Base-by-base conservation (phyloP, 1,284 basidiomycete genomes). In the Marasmius oreades region DNA sequence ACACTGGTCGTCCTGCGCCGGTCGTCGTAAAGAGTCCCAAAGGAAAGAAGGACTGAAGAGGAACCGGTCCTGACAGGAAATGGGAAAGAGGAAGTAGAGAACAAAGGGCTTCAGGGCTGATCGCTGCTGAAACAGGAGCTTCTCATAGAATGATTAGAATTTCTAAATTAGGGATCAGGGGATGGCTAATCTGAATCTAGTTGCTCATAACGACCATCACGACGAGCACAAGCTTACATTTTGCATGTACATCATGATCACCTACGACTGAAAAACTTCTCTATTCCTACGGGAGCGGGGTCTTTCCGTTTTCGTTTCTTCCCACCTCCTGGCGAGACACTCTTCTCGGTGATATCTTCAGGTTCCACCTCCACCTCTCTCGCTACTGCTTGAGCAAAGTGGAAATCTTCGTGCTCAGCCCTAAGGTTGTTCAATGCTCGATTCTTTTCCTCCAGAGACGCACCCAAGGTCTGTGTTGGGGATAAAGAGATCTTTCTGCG, bases 381-480 rank as follows among this genome's bases (percentile, higher is more conserved):
- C 14, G 85, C 80, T 50, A 95, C 68, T 54, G 91, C 86, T 64
- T 86, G 78, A 1, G 94, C 93, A 63, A 93, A 84, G 69, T 96
- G 93, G 69, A 84, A 95, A 71, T 96, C 93, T 46, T 84, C 79
- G 63, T 96, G 93, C 67, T 95, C 93, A 63, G 79, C 70, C 56
- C 78, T 81, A 52, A 88, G 68, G 55, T 65, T 73, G 5, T 71
- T 71, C 37, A 92, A 64, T 24, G 72, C 76, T 47, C 72, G 69
- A 33, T 68, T 67, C 61, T 59, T 62, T 34, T 71, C 70, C 43
- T 60, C 66, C 20, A 18, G 39, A 46, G 44, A 52, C 16, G 28
- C 65, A 58, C 61, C 63, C 62, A 61, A 61, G 61, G 46, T 59
- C 57, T 24, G 63, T 43, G 60, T 62, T 59, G 53, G 58, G 52